Evolutionary conservation across 257 asterid species (phyloP).

Genomic region (Capsicum baccatum): DNA sequence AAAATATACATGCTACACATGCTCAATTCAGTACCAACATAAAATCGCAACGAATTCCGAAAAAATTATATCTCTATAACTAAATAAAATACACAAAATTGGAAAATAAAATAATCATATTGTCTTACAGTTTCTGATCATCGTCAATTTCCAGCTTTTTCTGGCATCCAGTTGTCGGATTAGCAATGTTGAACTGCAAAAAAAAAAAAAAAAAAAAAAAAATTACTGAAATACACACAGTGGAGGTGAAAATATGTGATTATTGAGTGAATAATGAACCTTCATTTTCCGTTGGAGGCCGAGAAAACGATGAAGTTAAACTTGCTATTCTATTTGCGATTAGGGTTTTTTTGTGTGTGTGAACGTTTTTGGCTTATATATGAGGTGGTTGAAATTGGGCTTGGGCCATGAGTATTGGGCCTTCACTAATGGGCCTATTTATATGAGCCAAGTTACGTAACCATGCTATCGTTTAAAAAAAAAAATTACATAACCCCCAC

Average conservation of each 20-base stretch:
- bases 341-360: background rate
- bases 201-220: background rate
- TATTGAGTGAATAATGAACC: background rate
- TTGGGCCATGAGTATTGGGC: background rate
- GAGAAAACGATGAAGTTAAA: background rate
- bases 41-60: no score
- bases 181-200: slow-evolving; percentile 27
- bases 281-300: slow-evolving; percentile 24
- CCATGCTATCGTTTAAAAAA: no score
- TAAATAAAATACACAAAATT: background rate
- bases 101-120: background rate
- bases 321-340: background rate
- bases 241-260: background rate
- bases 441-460: no score
- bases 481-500: no score
- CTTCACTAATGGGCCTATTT: no score
- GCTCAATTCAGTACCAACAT: no score
- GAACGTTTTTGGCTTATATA: background rate
- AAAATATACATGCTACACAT: no score
- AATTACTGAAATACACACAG: background rate
- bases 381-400: background rate
- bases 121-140: slow-evolving; percentile 27
- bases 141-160: slow-evolving; percentile 24
- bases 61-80: background rate
- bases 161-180: slow-evolving; percentile 30